Evolutionary conservation across 768 basidiomycete species (phyloP), one percentile per base, ranked within the genome.

Genomic region (Serendipita indica): DNA sequence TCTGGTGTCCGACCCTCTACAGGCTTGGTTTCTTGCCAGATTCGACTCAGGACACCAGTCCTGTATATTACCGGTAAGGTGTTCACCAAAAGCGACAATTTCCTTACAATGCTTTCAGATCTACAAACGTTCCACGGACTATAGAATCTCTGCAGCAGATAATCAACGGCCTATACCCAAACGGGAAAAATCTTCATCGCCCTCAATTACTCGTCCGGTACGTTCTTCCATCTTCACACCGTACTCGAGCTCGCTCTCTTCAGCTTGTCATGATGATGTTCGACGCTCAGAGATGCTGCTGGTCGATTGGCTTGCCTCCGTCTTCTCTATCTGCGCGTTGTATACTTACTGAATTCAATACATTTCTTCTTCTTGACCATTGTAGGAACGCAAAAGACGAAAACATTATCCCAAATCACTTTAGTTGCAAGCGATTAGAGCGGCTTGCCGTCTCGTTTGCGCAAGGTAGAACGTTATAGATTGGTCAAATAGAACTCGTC

Each of bases 81-180:
- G 3, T n/a, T n/a, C 22, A 39, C 34, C 39, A 37, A 18, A 13
- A 3, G 16, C 25, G 6, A 41, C 30, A 30, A 13, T 57, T 52
- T 46, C 16, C 0, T 37, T 20, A 3, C 39, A 33, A 27, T 27
- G 59, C 6, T 41, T 39, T 41, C 54, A 82, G 83, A 46, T 83
- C 79, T 14, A 90, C 88, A 1, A 84, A 86, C 65, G 79, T 90
- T 67, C 79, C 86, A 0, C 75, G 88, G 33, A 89, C 86, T 3
- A 80, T 82, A 14, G 84, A 89, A 63, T 82, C 82, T 0, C 69
- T 88, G 16, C 81, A 84, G 63, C 81, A 89, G 62, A 73, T 89
- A 33, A 72, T 85, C n/a, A 75, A 81, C 54, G 86, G 86, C 1
- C 67, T 90, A 46, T 89, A 87, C 64, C 84, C 1, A 69, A 71